Conservation (phyloP, 2,329 filamentous ascomycete species). For the Aureobasidium sp. region DNA sequence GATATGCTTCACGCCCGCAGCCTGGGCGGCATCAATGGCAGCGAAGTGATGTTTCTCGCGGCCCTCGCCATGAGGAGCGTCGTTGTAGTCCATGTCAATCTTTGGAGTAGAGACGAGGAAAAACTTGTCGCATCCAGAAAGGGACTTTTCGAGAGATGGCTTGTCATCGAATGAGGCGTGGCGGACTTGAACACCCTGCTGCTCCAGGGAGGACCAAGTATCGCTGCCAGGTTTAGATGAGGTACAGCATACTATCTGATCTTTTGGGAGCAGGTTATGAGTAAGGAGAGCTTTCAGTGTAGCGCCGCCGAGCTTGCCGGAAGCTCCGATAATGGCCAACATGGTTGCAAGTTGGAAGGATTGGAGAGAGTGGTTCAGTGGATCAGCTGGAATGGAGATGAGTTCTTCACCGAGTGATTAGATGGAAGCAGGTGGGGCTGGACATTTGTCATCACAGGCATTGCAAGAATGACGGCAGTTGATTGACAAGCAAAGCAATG, state of each 20-base stretch:
- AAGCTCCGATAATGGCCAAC: conserved; percentile 38
- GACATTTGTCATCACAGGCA: conserved; percentile 7
- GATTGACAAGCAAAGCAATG: background rate
- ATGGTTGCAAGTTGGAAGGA: conserved; percentile 14
- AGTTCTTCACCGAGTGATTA: background rate
- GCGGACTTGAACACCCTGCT: conserved; percentile 29
- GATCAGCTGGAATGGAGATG: background rate
- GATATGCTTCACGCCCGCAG: conserved; percentile 37
- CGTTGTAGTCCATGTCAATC: conserved; percentile 39
- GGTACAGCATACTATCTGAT: conserved; percentile 32
- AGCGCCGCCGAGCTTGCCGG: conserved; percentile 40
- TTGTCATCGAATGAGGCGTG: conserved; percentile 35
- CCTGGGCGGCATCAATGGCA: conserved; percentile 37
- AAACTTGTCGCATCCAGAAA: conserved; percentile 34
- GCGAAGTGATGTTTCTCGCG: conserved; percentile 39
- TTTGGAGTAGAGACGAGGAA: conserved; percentile 40
- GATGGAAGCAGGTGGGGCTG: background rate
- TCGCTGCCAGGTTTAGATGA: conserved; percentile 25
- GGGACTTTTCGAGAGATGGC: conserved; percentile 29
- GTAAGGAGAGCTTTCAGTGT: conserved; percentile 38
- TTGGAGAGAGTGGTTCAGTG: background rate
- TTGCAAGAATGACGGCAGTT: background rate
- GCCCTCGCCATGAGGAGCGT: conserved; percentile 36
- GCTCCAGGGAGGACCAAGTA: conserved; percentile 17
- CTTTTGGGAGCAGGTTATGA: conserved; percentile 32